Evolutionary conservation across 257 asterid species (phyloP), one percentile per base, ranked within the genome.

Genomic region (Lycium ferocissimum): DNA sequence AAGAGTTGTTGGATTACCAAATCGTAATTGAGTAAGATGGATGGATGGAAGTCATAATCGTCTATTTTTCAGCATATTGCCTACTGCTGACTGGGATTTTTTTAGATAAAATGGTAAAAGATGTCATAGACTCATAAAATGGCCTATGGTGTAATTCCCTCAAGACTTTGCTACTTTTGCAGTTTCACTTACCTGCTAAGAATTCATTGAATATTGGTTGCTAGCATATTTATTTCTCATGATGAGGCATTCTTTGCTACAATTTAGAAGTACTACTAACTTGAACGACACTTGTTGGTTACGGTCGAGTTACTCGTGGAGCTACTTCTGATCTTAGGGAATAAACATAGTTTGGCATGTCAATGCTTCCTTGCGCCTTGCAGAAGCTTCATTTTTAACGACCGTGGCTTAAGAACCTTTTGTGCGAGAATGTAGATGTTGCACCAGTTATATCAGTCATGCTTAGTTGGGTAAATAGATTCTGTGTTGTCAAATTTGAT

Each of bases 391-490:
- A 75, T 75, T 9, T 22, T 75, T 12, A 20, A 49, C 14, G n/a
- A n/a, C n/a, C 61, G 1, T 70, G 78, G 78, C 43, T 75, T 75
- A 13, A 47, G 61, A 11, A 20, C 20, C n/a, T 75, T 20, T 1
- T 75, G 81, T 75, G 61, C 9, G 20, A 49, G 43, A 75, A n/a
- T 75, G 62, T 75, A 73, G 40, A 73, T 75, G 81, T 75, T 49
- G 62, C 81, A 75, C 22, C 81, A 2, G 43, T 20, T 75, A 49
- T 53, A 49, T 26, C 4, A 49, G 6, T 51, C 43, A 26, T 12
- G 57, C 43, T 20, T 75, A 49, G 81, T 75, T 75, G 18, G 61
- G 61, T 20, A 75, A 20, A 12, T 26, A 9, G 47, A 76, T 51
- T 51, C 20, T 49, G 0, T 51, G 63, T 76, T 76, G 4, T 13